Evolutionary conservation across 106 monocot genomes (phyloP), one percentile per base, ranked within the genome.

Genomic region (Ottelia alismoides): DNA sequence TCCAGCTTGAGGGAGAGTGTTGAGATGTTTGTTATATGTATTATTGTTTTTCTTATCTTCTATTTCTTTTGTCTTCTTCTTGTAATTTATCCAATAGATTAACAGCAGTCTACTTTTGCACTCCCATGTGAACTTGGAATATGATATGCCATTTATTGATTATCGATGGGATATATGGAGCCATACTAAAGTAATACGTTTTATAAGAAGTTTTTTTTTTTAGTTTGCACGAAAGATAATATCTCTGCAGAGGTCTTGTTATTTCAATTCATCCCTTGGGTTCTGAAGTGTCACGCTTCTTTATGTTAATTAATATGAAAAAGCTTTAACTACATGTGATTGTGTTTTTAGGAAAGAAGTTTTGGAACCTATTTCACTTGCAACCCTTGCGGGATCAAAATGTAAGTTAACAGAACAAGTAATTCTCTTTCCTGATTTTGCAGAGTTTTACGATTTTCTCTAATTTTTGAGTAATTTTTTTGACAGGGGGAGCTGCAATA

Each of bases 281-380:
- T 35, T 35, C 5, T 35, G 35, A 35, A 35, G 22, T 24, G 1
- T 52, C 25, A 24, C 25, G 17, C n/a, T n/a, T n/a, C n/a, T n/a
- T n/a, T n/a, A n/a, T n/a, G n/a, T n/a, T n/a, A n/a, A n/a, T n/a
- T 52, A 49, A 18, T 56, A 29, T 20, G n/a, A 25, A 50, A 5
- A 7, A 11, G 28, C 25, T 55, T 40, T 51, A 30, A 17, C 20
- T 40, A 11, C 35, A 27, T 58, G 2, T 28, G 26, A 26, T 3
- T 28, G 20, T 62, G 55, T 4, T 47, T 11, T 6, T 61, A 98
- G 96, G 96, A 32, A 98, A 82, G 62, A 98, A 98, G 62, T 98
- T 98, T 70, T 98, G 96, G 96, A 98, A 98, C 59, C 72, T 98
- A 57, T 90, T 98, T 55, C 96, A 98, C 74, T 72, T 98, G 61